These are phyloP conservation scores for Trichoderma breve DNA, from an alignment of 2,329 filamentous ascomycete genomes.

Conservation along the genomic window DNA sequence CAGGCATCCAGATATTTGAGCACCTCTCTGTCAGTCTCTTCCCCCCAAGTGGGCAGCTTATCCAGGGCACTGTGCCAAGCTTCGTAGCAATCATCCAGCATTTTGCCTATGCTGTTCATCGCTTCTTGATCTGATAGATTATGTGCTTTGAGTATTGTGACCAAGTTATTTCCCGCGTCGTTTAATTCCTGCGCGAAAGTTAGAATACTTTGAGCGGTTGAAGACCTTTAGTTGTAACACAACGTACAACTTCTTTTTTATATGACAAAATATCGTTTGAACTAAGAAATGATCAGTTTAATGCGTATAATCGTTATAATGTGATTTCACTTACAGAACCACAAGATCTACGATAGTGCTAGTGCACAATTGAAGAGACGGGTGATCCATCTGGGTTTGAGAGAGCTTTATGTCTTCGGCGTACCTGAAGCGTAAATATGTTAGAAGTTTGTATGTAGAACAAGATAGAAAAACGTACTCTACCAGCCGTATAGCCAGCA, in stretches of 20 bases:
- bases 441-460: not conserved
- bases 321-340: not conserved
- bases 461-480: not conserved
- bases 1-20: not conserved
- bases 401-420: not conserved
- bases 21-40: not conserved
- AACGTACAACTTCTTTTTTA: not conserved
- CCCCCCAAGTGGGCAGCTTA: not conserved
- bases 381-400: not conserved
- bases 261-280: not conserved
- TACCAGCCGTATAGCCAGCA: not conserved
- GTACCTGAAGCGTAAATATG: not conserved
- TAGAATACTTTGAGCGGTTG: not conserved
- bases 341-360: not conserved
- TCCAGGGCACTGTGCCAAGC: not conserved
- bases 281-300: not conserved
- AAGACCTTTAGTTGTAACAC: fast-evolving
- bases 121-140: not conserved
- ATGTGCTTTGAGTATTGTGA: not conserved
- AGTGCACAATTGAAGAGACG: not conserved
- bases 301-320: not conserved
- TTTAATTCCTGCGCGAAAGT: not conserved
- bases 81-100: not conserved
- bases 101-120: not conserved
- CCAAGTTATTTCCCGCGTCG: not conserved